phyloP scores from a whole-genome alignment of 441 rosid species.

The Euphorbia neoarborescens region DNA sequence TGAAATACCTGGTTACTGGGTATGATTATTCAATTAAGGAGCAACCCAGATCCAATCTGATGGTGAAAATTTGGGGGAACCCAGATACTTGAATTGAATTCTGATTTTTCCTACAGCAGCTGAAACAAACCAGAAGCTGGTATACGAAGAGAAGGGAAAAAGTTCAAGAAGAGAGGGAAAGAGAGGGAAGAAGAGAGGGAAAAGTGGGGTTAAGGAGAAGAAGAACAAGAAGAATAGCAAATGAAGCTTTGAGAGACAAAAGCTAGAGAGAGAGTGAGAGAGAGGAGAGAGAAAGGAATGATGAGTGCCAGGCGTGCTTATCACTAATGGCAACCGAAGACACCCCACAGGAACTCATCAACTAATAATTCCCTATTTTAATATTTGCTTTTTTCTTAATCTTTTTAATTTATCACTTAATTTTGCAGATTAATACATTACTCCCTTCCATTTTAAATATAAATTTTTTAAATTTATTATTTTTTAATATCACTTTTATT shows the following conservation, averaged over 20 bases:
- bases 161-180: not conserved
- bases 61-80: slow-evolving; percentile 10
- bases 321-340: slow-evolving; percentile 64
- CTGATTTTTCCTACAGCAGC: slow-evolving; percentile 17
- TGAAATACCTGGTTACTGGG: slow-evolving; percentile 29
- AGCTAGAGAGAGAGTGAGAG: slow-evolving; percentile 24
- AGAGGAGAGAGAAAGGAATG: slow-evolving; percentile 53
- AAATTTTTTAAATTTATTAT: too few relatives aligned
- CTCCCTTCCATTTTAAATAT: too few relatives aligned
- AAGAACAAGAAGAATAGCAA: slow-evolving; percentile 20
- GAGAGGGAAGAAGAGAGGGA: slow-evolving; percentile 18
- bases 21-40: slow-evolving; percentile 23
- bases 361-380: slow-evolving; percentile 25
- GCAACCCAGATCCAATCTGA: slow-evolving; percentile 53
- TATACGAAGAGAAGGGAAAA: slow-evolving; percentile 17
- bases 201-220: slow-evolving; percentile 23
- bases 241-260: slow-evolving; percentile 38
- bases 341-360: slow-evolving; percentile 31
- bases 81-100: slow-evolving; percentile 9
- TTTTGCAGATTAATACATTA: too few relatives aligned
- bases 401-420: not conserved
- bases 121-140: slow-evolving; percentile 23
- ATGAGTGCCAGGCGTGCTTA: slow-evolving; percentile 87
- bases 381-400: not conserved
- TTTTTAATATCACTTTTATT: too few relatives aligned